Percentiles rank a stretch among this genome's conserved stretches.
Conservation (phyloP, 495 filamentous ascomycete species). For the Cryomyces minteri region DNA sequence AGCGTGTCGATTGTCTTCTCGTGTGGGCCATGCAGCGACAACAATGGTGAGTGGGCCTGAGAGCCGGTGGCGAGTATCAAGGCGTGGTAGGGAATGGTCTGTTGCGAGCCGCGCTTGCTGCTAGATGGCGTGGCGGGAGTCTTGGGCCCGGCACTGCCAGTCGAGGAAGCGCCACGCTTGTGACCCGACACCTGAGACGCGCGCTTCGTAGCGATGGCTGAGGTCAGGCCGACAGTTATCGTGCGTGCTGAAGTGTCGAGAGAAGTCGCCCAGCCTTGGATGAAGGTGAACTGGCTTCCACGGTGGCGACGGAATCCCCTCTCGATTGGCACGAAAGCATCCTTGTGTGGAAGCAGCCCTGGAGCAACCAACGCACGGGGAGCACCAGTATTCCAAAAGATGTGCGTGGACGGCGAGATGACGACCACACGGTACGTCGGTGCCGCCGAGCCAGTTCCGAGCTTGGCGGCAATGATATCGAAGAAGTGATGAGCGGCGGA, state of each 20-base stretch:
- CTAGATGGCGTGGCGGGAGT: no score
- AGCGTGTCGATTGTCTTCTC: slow-evolving; percentile 7
- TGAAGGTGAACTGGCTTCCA: slow-evolving; percentile 14
- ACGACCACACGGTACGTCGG: slow-evolving; percentile 18
- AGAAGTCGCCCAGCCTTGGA: slow-evolving; percentile 19
- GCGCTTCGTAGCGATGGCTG: no score
- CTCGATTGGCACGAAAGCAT: slow-evolving; percentile 14
- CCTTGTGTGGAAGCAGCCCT: not conserved
- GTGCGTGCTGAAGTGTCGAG: slow-evolving; percentile 18
- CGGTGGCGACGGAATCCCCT: slow-evolving; percentile 19
- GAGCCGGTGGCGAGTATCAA: slow-evolving; percentile 23
- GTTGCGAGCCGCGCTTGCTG: not conserved
- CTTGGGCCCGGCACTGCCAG: no score
- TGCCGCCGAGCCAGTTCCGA: slow-evolving; percentile 5
- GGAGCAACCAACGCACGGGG: slow-evolving; percentile 17
- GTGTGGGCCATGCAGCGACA: slow-evolving; percentile 15
- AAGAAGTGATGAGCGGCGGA: slow-evolving; percentile 10
- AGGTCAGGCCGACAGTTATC: slow-evolving; percentile 10
- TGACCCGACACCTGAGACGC: no score
- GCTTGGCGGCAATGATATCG: slow-evolving; percentile 12
- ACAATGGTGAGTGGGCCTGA: slow-evolving; percentile 10
- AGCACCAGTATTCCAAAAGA: slow-evolving; percentile 20
- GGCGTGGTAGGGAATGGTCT: slow-evolving; percentile 21
- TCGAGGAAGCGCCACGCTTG: no score
- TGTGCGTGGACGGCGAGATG: slow-evolving; percentile 19